Evolutionary conservation across 2,329 filamentous ascomycete genomes (phyloP).

Genomic region (Microsporum canis): DNA sequence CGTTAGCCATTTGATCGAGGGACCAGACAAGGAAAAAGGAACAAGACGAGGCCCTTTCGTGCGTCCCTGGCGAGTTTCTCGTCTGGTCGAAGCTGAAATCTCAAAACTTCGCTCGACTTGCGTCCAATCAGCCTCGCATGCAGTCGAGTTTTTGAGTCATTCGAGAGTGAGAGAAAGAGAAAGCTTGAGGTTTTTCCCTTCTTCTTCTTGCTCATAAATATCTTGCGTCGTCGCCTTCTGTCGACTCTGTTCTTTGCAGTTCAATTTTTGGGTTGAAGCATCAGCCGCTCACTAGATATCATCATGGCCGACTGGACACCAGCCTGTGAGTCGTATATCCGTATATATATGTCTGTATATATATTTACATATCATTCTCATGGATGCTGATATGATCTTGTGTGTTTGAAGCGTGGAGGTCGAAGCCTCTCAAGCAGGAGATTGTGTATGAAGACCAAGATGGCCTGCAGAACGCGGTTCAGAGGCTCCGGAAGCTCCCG

Average conservation of each 20-base stretch:
- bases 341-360: background rate
- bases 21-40: background rate
- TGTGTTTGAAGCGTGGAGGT: constrained; percentile 29
- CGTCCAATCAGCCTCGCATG: constrained; percentile 2
- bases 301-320: constrained; percentile 21
- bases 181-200: background rate
- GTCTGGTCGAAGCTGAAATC: background rate
- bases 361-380: background rate
- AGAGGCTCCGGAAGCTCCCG: constrained; percentile 35
- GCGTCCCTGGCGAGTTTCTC: background rate
- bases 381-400: background rate
- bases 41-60: background rate
- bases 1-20: background rate
- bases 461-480: constrained; percentile 30
- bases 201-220: background rate
- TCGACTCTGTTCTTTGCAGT: too few species aligned
- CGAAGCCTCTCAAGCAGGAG: constrained; percentile 37
- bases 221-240: background rate
- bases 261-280: too few species aligned
- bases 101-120: background rate
- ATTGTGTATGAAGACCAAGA: constrained; percentile 36
- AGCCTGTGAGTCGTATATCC: constrained; percentile 17
- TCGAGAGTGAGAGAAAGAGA: background rate
- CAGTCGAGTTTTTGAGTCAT: background rate
- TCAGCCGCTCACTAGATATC: too few species aligned